A percentile compares a stretch with the other conserved stretches of the same genome.
phyloP scores from a whole-genome alignment of 352 stramenopile genomes.

The Phytophthora kernoviae region DNA sequence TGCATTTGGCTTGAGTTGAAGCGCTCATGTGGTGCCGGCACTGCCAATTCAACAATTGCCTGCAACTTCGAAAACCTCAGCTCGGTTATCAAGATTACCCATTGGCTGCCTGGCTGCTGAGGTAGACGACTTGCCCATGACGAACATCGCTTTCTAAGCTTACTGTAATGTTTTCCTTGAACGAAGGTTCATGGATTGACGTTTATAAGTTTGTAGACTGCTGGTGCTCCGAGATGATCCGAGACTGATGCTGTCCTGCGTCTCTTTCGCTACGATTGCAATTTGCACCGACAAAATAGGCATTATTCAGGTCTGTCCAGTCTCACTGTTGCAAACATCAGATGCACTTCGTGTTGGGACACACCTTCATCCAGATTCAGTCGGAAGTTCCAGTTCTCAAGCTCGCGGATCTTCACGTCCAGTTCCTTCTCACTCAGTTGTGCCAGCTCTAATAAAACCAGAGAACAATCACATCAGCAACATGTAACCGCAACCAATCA shows the following conservation, averaged over 20 bases:
- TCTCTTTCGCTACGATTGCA: constrained; percentile 42
- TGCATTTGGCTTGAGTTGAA: not conserved
- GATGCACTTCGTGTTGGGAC: constrained; percentile 1
- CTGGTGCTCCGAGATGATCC: constrained; percentile 28
- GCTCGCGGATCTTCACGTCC: constrained; percentile 71
- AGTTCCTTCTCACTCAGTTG: constrained; percentile 69
- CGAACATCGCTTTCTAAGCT: too few relatives aligned
- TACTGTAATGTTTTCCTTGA: too few relatives aligned
- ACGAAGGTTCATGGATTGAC: too few relatives aligned
- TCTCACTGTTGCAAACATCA: not conserved
- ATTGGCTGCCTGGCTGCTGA: not conserved
- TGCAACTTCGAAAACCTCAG: not conserved
- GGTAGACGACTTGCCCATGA: not conserved
- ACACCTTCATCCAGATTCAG: constrained; percentile 82
- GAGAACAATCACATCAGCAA: not conserved
- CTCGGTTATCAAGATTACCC: not conserved
- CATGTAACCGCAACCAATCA: too few relatives aligned
- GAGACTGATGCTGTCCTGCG: constrained; percentile 46
- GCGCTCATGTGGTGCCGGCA: not conserved
- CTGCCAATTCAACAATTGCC: constrained; percentile 28
- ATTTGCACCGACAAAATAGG: constrained; percentile 1
- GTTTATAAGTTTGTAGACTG: not conserved
- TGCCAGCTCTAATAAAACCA: constrained; percentile 39
- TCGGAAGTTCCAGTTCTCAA: constrained; percentile 84
- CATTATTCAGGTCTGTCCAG: constrained; percentile 8